phyloP scores from a whole-genome alignment of 371 early-diverging fungal genomes.

The Ordospora colligata region DNA sequence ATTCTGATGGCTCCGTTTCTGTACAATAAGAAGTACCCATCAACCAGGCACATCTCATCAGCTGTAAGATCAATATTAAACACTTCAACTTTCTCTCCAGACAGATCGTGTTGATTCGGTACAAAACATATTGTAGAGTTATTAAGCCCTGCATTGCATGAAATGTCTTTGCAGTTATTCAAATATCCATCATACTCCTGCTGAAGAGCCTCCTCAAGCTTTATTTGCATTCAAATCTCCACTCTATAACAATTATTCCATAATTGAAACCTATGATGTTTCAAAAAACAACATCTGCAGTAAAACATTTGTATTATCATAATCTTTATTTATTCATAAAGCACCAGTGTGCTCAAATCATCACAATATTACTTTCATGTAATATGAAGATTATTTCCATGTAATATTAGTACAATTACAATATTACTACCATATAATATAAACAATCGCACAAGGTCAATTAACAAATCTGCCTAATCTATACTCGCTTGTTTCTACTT shows the following conservation, averaged over 20 bases:
- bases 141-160: neutral
- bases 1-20: neutral
- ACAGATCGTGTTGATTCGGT: neutral
- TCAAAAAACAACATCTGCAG: neutral
- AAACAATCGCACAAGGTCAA: too few species aligned
- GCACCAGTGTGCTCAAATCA: too few species aligned
- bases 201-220: too few species aligned
- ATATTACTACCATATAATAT: too few species aligned
- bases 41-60: neutral
- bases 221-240: too few species aligned
- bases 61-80: neutral
- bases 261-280: too few species aligned
- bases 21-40: neutral
- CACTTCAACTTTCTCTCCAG: neutral
- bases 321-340: neutral
- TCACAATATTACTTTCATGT: neutral
- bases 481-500: neutral
- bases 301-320: neutral
- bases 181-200: too few species aligned
- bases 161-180: too few species aligned
- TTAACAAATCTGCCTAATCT: neutral
- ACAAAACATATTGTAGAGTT: neutral
- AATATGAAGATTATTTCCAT: too few species aligned
- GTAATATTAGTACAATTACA: too few species aligned
- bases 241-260: too few species aligned